Percentiles rank a stretch among this genome's conserved stretches.
phyloP scores from a whole-genome alignment of 805 yeast species.

The Wickerhamomyces chaumierensis region DNA sequence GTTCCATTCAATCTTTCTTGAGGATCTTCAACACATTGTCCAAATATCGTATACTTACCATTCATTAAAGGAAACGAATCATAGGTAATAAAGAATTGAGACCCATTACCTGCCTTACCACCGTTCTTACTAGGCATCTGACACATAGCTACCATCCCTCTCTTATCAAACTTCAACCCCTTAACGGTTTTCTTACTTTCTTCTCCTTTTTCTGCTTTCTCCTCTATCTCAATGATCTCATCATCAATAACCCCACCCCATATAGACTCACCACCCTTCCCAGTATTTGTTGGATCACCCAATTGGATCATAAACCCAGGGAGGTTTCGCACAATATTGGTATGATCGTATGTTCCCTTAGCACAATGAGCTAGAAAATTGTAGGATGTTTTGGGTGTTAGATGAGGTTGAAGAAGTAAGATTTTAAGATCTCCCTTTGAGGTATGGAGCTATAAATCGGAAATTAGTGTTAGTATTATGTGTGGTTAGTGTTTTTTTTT shows the following conservation, averaged over 20 bases:
- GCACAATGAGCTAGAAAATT: slow-evolving; percentile 37
- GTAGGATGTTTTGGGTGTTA: slow-evolving; percentile 7
- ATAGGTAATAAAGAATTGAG: slow-evolving; percentile 72
- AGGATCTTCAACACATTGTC: slow-evolving; percentile 54
- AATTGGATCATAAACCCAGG: slow-evolving; percentile 73
- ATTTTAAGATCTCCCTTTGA: no score
- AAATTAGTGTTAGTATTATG: no score
- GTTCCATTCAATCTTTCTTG: slow-evolving; percentile 17
- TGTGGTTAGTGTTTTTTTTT: no score
- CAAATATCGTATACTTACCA: slow-evolving; percentile 62
- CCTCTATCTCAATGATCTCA: no score
- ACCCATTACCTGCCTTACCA: slow-evolving; percentile 8
- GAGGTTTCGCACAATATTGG: slow-evolving; percentile 63
- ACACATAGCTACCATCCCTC: no score
- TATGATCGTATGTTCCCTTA: slow-evolving; percentile 30
- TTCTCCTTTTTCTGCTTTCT: no score
- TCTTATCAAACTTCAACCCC: neutral
- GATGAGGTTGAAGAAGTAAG: neutral
- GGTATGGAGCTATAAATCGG: no score
- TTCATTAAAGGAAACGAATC: slow-evolving; percentile 77
- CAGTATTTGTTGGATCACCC: slow-evolving; percentile 70
- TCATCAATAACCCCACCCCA: slow-evolving; percentile 73
- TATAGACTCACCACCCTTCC: slow-evolving; percentile 74
- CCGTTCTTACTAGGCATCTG: no score
- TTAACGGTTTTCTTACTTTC: no score